Percentiles rank a stretch among this genome's conserved stretches.
phyloP scores from a whole-genome alignment of 108 stramenopile species.

The Skeletonema costatum region DNA sequence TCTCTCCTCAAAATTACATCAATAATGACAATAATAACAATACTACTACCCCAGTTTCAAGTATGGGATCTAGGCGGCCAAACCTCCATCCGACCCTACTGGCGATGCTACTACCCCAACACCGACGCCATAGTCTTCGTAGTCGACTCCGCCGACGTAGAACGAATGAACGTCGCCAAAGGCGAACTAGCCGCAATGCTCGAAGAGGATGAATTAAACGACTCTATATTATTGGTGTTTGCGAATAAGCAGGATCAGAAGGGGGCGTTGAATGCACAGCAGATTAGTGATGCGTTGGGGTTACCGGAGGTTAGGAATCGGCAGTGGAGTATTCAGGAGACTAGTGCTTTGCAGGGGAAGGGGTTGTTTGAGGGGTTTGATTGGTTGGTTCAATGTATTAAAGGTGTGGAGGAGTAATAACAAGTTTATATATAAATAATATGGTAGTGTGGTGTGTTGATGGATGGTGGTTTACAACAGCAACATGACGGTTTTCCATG shows the following conservation, averaged over 20 bases:
- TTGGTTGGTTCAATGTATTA: conserved; percentile 97
- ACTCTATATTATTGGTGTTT: conserved; percentile 97
- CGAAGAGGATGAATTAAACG: conserved; percentile 97
- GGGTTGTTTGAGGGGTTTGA: conserved; percentile 99
- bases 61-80: conserved; percentile 99
- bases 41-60: conserved; percentile 81
- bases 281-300: conserved; percentile 96
- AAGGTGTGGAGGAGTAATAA: conserved; percentile 73
- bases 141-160: conserved; percentile 97
- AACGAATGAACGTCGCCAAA: conserved; percentile 93
- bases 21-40: background rate
- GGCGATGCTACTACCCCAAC: conserved; percentile 99
- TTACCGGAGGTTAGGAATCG: conserved; percentile 95
- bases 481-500: background rate
- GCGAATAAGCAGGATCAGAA: conserved; percentile 99
- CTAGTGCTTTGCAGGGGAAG: conserved; percentile 97
- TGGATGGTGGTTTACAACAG: no score
- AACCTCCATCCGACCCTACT: conserved; percentile 99
- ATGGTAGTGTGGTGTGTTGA: no score
- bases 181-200: conserved; percentile 98
- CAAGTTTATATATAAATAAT: no score
- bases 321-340: conserved; percentile 99
- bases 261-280: conserved; percentile 96
- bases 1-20: background rate
- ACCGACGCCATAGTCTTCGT: conserved; percentile 99